phyloP scores from a whole-genome alignment of 169 alveolate genomes.

The Plasmodium knowlesi region DNA sequence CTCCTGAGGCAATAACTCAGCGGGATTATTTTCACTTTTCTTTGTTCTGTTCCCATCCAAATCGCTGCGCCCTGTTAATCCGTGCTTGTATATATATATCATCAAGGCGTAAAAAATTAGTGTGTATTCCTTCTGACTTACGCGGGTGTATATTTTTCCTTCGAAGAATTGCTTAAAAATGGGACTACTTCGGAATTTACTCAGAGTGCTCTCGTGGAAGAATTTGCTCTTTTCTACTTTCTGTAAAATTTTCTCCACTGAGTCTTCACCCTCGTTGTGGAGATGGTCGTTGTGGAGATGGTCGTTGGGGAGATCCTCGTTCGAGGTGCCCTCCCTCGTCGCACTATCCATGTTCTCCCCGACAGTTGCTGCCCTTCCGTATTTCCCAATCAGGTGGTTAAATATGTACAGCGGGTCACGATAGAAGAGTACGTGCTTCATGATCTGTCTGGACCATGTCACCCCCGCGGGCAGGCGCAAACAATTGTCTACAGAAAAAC shows the following conservation, averaged over 20 bases:
- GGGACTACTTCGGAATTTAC: conserved; percentile 1
- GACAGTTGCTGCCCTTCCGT: neutral
- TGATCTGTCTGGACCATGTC: neutral
- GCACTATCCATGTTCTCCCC: neutral
- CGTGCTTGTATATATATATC: conserved; percentile 45
- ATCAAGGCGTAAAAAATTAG: conserved; percentile 45
- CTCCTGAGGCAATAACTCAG: neutral
- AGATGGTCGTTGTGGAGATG: too few relatives aligned
- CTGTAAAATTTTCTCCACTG: neutral
- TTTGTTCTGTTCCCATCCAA: neutral
- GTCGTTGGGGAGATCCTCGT: too few relatives aligned
- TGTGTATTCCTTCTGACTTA: conserved; percentile 49
- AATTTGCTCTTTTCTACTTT: conserved; percentile 1
- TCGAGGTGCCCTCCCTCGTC: too few relatives aligned
- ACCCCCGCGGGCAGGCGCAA: neutral
- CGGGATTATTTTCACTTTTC: neutral
- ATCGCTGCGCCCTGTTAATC: neutral
- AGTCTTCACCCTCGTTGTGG: neutral
- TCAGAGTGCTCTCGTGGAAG: neutral
- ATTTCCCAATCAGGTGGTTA: conserved; percentile 12
- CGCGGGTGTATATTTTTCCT: neutral
- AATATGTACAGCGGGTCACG: conserved; percentile 47
- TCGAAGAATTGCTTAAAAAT: conserved; percentile 26
- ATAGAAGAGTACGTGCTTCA: conserved; percentile 10
- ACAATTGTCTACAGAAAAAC: neutral